Percentiles rank a stretch among this genome's conserved stretches.
Conservation (phyloP, 1,139 yeast genomes). For the Candida tropicalis region DNA sequence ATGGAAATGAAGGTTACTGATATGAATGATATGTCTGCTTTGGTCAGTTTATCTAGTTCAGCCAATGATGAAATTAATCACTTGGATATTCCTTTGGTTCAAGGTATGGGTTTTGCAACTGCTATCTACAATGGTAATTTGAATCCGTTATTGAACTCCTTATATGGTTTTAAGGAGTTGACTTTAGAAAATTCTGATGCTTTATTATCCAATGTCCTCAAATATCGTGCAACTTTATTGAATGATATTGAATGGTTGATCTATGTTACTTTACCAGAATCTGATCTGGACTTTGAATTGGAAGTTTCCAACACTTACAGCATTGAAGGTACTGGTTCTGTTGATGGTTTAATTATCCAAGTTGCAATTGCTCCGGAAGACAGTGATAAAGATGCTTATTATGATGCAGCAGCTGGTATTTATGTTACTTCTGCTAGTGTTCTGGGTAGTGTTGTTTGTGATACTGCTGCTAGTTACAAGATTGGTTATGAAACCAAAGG, state of each 20-base stretch:
- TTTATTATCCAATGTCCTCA: constrained; percentile 46
- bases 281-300: constrained; percentile 42
- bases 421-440: constrained; percentile 39
- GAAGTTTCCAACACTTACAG: constrained; percentile 52
- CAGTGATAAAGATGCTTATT: constrained; percentile 38
- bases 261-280: constrained; percentile 43
- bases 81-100: constrained; percentile 49
- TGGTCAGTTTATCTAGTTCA: constrained; percentile 45
- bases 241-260: constrained; percentile 46
- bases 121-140: constrained; percentile 62
- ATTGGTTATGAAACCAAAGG: constrained; percentile 59
- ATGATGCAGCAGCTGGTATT: constrained; percentile 58
- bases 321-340: constrained; percentile 55
- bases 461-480: constrained; percentile 44
- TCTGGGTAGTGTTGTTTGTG: constrained; percentile 29
- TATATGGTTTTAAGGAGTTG: constrained; percentile 56
- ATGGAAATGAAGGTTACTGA: constrained; percentile 48
- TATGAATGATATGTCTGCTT: constrained; percentile 58
- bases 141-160: constrained; percentile 54
- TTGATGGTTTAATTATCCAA: constrained; percentile 43
- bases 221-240: constrained; percentile 58
- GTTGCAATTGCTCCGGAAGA: constrained; percentile 45
- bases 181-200: constrained; percentile 43
- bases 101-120: constrained; percentile 82
- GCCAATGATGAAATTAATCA: constrained; percentile 26